phyloP scores from a whole-genome alignment of 352 stramenopile species.

The Pythium monospermum region DNA sequence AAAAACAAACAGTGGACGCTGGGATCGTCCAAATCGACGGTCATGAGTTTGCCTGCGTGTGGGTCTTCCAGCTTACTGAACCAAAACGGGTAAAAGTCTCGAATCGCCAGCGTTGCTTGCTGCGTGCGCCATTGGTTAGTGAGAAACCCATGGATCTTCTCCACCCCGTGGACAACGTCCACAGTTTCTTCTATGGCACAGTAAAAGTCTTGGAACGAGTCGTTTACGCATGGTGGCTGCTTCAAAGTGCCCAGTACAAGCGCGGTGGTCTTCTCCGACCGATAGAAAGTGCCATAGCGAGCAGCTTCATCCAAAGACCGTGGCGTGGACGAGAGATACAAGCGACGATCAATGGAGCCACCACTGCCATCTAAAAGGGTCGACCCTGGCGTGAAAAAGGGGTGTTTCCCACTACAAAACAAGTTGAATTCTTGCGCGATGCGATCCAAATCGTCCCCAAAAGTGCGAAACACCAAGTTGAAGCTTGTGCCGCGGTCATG shows the following conservation, averaged over 20 bases:
- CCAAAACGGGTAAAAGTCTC: conserved; percentile 78
- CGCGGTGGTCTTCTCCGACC: conserved; percentile 38
- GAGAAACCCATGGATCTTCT: conserved; percentile 48
- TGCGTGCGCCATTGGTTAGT: conserved; percentile 35
- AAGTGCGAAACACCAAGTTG: conserved; percentile 79
- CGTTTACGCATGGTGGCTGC: conserved; percentile 34
- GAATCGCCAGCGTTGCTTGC: conserved; percentile 61
- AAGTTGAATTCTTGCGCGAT: conserved; percentile 75
- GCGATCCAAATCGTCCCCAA: conserved; percentile 56
- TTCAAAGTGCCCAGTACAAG: conserved; percentile 70
- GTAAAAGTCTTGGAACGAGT: conserved; percentile 33
- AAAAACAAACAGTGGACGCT: conserved; percentile 61
- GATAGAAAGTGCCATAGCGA: conserved; percentile 62
- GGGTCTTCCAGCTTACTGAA: conserved; percentile 48
- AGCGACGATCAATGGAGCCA: conserved; percentile 40
- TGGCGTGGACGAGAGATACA: conserved; percentile 29
- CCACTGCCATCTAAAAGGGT: conserved; percentile 52
- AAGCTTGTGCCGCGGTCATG: conserved; percentile 41
- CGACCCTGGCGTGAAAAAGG: conserved; percentile 37
- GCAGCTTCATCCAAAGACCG: too few species aligned
- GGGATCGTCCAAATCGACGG: conserved; percentile 27
- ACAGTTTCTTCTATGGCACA: conserved; percentile 13
- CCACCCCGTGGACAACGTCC: conserved; percentile 32
- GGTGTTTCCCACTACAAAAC: conserved; percentile 65
- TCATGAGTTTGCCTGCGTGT: conserved; percentile 52